Evolutionary conservation across 2,329 filamentous ascomycete genomes (phyloP), one percentile per base, ranked within the genome.

Genomic region (Colletotrichum tanaceti): DNA sequence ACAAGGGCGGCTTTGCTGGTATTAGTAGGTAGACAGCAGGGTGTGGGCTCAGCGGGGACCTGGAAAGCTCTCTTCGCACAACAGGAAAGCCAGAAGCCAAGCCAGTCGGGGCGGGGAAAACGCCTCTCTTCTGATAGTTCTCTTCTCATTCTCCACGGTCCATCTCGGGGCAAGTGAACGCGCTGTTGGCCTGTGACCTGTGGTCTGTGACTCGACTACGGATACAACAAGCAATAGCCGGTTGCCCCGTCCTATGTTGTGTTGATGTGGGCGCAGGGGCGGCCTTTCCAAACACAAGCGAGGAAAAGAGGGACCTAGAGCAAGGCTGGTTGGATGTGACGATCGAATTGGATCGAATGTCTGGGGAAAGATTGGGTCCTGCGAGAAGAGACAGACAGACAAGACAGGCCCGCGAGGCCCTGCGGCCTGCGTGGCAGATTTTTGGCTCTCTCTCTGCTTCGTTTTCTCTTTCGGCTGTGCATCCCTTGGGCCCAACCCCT

Each of bases 291-390:
- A 68, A 65, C 61, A 65, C 41, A 60, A 68, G 55, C 35, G 55
- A 68, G 28, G 13, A 59, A 60, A 65, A 60, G 63, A 57, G 49
- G 62, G 46, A 58, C 41, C 47, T 35, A 68, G 43, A n/a, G 47
- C 54, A 58, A 35, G 38, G 28, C 22, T 20, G 13, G 32, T 39
- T 35, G 43, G 44, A 39, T 4, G 52, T 49, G 64, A 32, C 55
- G 65, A 68, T 68, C 62, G 65, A 68, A 68, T 68, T 65, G 65
- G 55, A 68, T 68, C 55, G 65, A 55, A 55, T 38, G 49, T 68
- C 65, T 59, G 65, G 65, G 65, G 65, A 68, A 68, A 68, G 54
- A 65, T 54, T 59, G 62, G 61, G 55, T 49, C 65, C 55, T 60
- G 49, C 55, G 61, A 28, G 22, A 43, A 14, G 60, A 38, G 55